Base-by-base conservation (phyloP, 257 asterid species). In the Rauvolfia tetraphylla region DNA sequence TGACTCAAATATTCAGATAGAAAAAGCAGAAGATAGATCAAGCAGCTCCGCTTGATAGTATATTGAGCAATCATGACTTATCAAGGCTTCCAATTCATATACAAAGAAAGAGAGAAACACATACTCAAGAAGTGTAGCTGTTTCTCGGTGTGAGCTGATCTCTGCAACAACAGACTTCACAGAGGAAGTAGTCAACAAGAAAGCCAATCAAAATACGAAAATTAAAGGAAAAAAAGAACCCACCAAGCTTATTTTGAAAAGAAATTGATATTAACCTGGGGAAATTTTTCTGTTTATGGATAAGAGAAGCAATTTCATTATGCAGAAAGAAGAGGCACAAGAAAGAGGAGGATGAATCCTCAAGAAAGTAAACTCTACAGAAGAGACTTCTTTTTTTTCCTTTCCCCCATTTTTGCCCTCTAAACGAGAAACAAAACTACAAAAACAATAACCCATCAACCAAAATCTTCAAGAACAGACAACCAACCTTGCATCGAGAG, bases 401-500 rank as follows among this genome's bases (percentile, higher is more conserved):
- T 20, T 70, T 42, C n/a, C n/a, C n/a, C n/a, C n/a, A n/a, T n/a
- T n/a, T n/a, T n/a, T n/a, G n/a, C n/a, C n/a, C 74, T 42, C 58
- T 15, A 1, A 25, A 25, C n/a, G 8, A 18, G 18, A 41, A 27
- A 12, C n/a, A 49, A 17, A 31, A 27, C 1, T 1, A 20, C 12
- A 29, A 25, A 53, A 53, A n/a, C 18, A 36, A 56, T 39, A 68
- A 67, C 10, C 18, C 44, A 15, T 65, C 27, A 36, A 65, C 18
- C 15, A 5, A 72, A 39, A 62, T 41, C 42, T 63, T 62, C 42
- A 10, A 80, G 72, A 48, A 53, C 66, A 51, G 61, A 51, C 39
- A 69, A 78, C 84, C 59, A 51, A 95, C 99, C 99, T 93, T 95
- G 94, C 98, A 93, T 78, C 99, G 96, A 4, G 99, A 93, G 86